Evolutionary conservation across 2,329 filamentous ascomycete species (phyloP), one percentile per base, ranked within the genome.

Genomic region (Tolypocladium nubicola): DNA sequence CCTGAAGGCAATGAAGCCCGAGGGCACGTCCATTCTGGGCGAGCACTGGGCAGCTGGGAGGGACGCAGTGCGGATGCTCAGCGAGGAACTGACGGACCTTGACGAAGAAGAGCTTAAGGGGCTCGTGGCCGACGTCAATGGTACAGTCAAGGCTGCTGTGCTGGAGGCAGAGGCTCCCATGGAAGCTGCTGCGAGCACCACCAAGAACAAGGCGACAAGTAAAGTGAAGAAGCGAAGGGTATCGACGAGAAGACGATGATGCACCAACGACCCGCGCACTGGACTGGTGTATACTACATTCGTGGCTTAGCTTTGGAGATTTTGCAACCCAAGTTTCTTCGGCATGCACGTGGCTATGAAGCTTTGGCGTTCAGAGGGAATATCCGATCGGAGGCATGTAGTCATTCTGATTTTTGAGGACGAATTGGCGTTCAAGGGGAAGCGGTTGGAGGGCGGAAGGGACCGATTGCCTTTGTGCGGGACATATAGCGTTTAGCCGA

Each of bases 81-180:
- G 89, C 65, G 92, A 96, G 71, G 89, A 93, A 64, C 79, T 97
- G 26, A 95, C 89, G 57, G 93, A 97, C 67, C 85, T 97, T 68
- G 92, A 96, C 65, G 92, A 97, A 62, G 91, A 95, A 55, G 90
- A 93, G 72, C 77, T 96, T 58, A 86, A 89, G 65, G 89, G 87
- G 39, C 75, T 90, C 39, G 79, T 75, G 39, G 75, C 77, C 53
- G 80, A 82, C 61, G 75, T 83, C 37, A 78, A 79, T 61, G 75
- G 79, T 41, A 64, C 63, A 35, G 67, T 68, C 30, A 58, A 61
- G 40, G 65, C 69, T 3, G 65, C 66, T 40, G 63, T 60, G 23
- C 60, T 67, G 45, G 67, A 70, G 50, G 60, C 56, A 19, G 63
- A 66, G 26, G 63, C 57, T 56, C 54, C 62, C n/a, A 63, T 62